Base-by-base conservation (phyloP, 306 rosid species). In the Cicer arietinum region DNA sequence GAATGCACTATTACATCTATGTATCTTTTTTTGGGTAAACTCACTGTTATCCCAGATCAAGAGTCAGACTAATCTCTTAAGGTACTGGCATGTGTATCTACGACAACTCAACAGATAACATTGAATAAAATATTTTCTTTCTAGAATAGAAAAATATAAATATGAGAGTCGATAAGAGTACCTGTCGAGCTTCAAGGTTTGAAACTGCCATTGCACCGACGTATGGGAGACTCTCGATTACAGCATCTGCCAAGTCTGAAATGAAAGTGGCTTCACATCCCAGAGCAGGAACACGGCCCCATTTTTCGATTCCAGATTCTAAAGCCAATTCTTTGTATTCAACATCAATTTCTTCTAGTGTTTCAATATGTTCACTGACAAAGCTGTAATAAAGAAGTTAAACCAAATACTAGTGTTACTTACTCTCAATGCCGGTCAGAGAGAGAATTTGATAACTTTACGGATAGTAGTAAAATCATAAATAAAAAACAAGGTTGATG, bases 151-250 rank as follows among this genome's bases (percentile, higher is more conserved):
- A 60, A 50, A 44, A 58, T 46, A 10, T 46, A 72, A 40, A 67
- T 54, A 30, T 42, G 39, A 18, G 71, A 52, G 39, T 37, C 51
- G 69, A 69, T 12, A 72, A 67, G 56, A 71, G 56, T 84, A 94
- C 97, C 95, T 94, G 99, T 56, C 99, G 95, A 78, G 99, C 97
- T 90, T 94, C 99, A 56, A 94, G 89, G 80, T 94, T 89, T 45
- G 99, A 94, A 83, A 94, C 96, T 6, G 99, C 97, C 99, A 94
- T 94, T 14, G 99, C 99, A 78, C 99, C 97, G 68, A 92, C 99
- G 54, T 94, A 94, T 0, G 99, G 99, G 69, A 94, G 93, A 77
- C 92, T 86, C 90, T 94, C 99, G 63, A 94, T 92, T 63, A 94
- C 99, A 4, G 99, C 99, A 70, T 94, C 99, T 80, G 99, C 99